Conservation (phyloP, 164 flowering plant species). For the Annona squamosa region DNA sequence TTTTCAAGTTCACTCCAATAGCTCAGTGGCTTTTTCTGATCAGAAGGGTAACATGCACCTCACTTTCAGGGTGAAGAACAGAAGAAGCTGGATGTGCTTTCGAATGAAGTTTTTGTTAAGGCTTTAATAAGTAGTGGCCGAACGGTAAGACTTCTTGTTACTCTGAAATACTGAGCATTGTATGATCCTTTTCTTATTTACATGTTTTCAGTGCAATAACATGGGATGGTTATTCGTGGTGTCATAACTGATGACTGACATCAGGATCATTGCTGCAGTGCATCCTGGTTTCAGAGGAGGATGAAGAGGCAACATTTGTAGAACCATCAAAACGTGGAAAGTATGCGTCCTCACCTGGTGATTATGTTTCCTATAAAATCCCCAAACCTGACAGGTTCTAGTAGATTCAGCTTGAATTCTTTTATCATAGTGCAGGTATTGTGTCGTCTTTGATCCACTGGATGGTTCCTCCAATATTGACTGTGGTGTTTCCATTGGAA, state of each 20-base stretch:
- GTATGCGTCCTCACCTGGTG: slow-evolving; percentile 28
- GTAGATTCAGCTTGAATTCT: background rate
- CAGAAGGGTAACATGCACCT: background rate
- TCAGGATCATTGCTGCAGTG: slow-evolving; percentile 32
- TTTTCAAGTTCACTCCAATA: background rate
- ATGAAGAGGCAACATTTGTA: slow-evolving; percentile 90
- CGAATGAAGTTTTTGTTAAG: slow-evolving; percentile 91
- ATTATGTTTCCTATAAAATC: background rate
- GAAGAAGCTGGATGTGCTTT: slow-evolving; percentile 94
- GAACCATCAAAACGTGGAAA: slow-evolving; percentile 78
- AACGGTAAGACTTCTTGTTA: slow-evolving; percentile 52
- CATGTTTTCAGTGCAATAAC: background rate
- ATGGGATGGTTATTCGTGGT: no score
- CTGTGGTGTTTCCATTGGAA: slow-evolving; percentile 99
- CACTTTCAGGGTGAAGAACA: slow-evolving; percentile 87
- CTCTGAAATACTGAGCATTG: background rate
- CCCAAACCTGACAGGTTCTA: background rate
- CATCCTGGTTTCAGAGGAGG: slow-evolving; percentile 97
- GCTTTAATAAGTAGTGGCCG: slow-evolving; percentile 93
- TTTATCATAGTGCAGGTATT: slow-evolving; percentile 43
- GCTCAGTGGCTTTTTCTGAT: background rate
- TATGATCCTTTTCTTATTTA: background rate
- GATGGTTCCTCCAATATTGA: slow-evolving; percentile 99
- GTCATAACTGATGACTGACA: background rate
- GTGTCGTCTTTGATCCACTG: slow-evolving; percentile 90